Evolutionary conservation across 352 stramenopile species (phyloP).

Genomic region (Phytophthora sojae): DNA sequence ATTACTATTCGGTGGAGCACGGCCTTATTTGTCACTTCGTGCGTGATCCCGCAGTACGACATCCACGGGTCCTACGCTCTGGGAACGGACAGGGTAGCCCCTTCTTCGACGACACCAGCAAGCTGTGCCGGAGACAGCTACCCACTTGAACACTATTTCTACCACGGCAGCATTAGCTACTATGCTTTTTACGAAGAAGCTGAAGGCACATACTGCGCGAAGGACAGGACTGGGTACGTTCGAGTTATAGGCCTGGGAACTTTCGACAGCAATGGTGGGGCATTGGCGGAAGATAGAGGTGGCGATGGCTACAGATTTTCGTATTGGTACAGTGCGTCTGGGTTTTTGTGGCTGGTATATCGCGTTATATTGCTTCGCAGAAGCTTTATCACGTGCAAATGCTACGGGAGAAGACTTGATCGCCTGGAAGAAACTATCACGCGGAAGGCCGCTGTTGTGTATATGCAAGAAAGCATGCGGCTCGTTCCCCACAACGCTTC

Average conservation of each 20-base stretch:
- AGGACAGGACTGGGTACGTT: constrained; percentile 22
- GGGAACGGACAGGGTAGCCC: not conserved
- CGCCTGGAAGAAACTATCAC: not conserved
- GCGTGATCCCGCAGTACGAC: constrained; percentile 25
- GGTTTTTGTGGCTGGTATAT: constrained; percentile 20
- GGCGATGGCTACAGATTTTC: constrained; percentile 16
- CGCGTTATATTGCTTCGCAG: constrained; percentile 21
- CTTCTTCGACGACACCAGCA: not conserved
- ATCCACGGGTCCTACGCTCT: constrained; percentile 22
- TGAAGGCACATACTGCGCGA: constrained; percentile 1
- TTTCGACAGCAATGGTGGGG: constrained; percentile 16
- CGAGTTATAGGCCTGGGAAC: constrained; percentile 15
- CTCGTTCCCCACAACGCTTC: constrained; percentile 9
- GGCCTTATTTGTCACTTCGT: constrained; percentile 20
- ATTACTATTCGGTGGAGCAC: not conserved
- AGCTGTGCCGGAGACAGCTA: constrained; percentile 12
- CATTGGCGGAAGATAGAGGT: constrained; percentile 12
- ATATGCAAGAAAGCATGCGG: constrained; percentile 19
- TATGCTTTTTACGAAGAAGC: constrained; percentile 30
- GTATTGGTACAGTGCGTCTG: constrained; percentile 20
- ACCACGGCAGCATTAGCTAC: constrained; percentile 25
- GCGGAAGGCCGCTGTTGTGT: constrained; percentile 6
- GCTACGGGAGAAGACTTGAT: constrained; percentile 1
- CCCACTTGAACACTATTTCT: constrained; percentile 26
- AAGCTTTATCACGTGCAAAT: constrained; percentile 18